Percentiles rank a stretch among this genome's conserved stretches.
Evolutionary conservation across 2,329 filamentous ascomycete species (phyloP).

Genomic region (Colletotrichum sp.): DNA sequence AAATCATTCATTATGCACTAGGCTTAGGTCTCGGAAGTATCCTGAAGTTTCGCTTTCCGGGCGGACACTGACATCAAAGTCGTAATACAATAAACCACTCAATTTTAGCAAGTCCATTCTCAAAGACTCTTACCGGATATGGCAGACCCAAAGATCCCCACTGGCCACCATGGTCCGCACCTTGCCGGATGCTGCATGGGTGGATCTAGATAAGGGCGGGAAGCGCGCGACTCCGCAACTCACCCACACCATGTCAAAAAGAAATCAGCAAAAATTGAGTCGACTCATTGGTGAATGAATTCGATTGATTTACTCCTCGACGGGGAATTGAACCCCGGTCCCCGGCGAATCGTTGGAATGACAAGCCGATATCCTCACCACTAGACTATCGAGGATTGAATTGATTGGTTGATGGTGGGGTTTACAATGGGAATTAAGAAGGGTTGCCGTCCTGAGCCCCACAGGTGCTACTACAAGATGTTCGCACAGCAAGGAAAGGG

Average conservation of each 20-base stretch:
- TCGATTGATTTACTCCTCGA: neutral
- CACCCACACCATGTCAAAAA: neutral
- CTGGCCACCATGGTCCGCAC: neutral
- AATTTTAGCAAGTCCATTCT: neutral
- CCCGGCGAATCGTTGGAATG: neutral
- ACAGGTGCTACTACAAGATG: neutral
- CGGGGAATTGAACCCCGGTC: neutral
- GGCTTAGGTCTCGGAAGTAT: too few relatives aligned
- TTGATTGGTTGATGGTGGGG: fast-evolving
- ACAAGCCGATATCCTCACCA: neutral
- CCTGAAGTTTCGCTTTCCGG: too few relatives aligned
- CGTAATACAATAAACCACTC: neutral
- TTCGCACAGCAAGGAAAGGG: neutral
- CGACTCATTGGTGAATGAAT: fast-evolving
- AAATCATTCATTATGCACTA: too few relatives aligned
- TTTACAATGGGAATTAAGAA: fast-evolving
- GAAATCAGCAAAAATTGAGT: neutral
- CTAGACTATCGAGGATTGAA: neutral
- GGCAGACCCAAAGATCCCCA: neutral
- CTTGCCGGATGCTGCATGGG: neutral
- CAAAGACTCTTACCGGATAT: neutral
- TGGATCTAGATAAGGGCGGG: neutral
- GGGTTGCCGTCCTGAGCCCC: neutral
- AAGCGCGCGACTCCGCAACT: neutral
- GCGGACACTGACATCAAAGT: neutral